Percentiles rank a stretch among this genome's conserved stretches.
Conservation (phyloP, 768 basidiomycete species). For the Termitomyces sp. region DNA sequence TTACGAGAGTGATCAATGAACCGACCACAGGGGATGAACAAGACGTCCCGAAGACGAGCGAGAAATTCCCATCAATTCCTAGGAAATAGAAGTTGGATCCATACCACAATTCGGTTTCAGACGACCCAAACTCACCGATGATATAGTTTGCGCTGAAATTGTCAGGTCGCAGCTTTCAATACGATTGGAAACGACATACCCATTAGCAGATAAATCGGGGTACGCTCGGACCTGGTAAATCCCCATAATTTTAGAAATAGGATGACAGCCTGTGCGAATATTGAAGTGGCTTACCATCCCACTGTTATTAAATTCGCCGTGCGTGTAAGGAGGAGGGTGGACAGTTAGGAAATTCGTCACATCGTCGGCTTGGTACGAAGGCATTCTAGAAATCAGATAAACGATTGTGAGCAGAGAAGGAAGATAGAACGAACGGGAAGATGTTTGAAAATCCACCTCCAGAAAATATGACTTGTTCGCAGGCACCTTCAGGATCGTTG, state of each 20-base stretch:
- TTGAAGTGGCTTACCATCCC: constrained; percentile 26
- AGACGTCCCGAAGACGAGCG: constrained; percentile 45
- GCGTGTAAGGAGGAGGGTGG: constrained; percentile 37
- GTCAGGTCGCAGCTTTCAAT: background rate
- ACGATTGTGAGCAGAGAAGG: background rate
- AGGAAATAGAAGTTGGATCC: background rate
- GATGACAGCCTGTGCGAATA: too few relatives aligned
- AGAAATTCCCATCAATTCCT: constrained; percentile 38
- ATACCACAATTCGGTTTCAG: background rate
- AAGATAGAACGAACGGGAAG: constrained; percentile 26
- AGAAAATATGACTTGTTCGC: constrained; percentile 42
- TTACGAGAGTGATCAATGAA: constrained; percentile 47
- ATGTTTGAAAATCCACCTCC: constrained; percentile 51
- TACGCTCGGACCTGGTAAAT: constrained; percentile 38
- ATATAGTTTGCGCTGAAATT: constrained; percentile 33
- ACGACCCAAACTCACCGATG: constrained; percentile 23
- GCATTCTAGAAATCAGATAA: constrained; percentile 26
- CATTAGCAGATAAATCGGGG: constrained; percentile 50
- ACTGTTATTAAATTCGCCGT: constrained; percentile 42
- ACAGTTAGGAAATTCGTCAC: constrained; percentile 36
- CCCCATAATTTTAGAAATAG: background rate
- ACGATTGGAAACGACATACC: constrained; percentile 18
- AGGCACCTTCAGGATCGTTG: constrained; percentile 41
- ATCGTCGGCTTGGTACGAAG: constrained; percentile 40
- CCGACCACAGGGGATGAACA: constrained; percentile 47